Conservation (phyloP, 495 filamentous ascomycete species). For the Podospora appendiculata region DNA sequence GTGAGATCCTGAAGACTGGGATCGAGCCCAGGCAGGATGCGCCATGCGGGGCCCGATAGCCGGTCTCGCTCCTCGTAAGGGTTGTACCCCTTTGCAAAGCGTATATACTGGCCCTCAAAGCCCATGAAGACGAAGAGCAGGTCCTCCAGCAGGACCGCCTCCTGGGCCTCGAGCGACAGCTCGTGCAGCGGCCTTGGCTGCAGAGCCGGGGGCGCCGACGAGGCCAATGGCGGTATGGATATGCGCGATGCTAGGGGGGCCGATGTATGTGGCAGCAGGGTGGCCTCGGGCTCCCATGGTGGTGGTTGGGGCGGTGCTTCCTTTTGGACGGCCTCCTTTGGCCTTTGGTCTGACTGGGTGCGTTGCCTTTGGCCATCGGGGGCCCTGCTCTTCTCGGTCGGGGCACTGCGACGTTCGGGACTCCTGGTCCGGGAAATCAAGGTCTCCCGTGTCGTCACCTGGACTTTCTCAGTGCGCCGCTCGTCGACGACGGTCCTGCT, state of each 20-base stretch:
- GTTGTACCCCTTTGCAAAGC: slow-evolving; percentile 74
- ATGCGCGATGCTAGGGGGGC: slow-evolving; percentile 83
- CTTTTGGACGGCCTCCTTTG: slow-evolving; percentile 33
- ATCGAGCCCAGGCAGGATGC: slow-evolving; percentile 75
- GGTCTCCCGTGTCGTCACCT: slow-evolving; percentile 59
- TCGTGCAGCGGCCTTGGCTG: slow-evolving; percentile 65
- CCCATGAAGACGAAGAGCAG: slow-evolving; percentile 95
- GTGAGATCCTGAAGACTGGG: slow-evolving; percentile 86
- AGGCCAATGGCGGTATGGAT: slow-evolving; percentile 74
- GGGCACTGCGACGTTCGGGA: slow-evolving; percentile 51
- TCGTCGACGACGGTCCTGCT: slow-evolving; percentile 35
- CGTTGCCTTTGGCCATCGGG: slow-evolving; percentile 35
- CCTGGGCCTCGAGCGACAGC: slow-evolving; percentile 71
- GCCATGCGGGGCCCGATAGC: slow-evolving; percentile 70
- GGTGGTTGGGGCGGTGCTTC: slow-evolving; percentile 19
- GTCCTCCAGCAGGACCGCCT: slow-evolving; percentile 81
- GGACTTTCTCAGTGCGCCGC: slow-evolving; percentile 41
- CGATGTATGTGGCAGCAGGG: slow-evolving; percentile 72
- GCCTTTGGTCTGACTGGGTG: not conserved
- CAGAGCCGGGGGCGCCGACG: slow-evolving; percentile 59
- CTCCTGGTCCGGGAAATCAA: slow-evolving; percentile 55
- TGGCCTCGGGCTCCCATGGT: slow-evolving; percentile 75
- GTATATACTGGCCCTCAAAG: slow-evolving; percentile 95
- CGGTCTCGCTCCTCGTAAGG: slow-evolving; percentile 78
- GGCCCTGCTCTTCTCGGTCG: slow-evolving; percentile 20